Evolutionary conservation across 1,284 basidiomycete genomes (phyloP).

Genomic region (Ceratobasidium sp.): DNA sequence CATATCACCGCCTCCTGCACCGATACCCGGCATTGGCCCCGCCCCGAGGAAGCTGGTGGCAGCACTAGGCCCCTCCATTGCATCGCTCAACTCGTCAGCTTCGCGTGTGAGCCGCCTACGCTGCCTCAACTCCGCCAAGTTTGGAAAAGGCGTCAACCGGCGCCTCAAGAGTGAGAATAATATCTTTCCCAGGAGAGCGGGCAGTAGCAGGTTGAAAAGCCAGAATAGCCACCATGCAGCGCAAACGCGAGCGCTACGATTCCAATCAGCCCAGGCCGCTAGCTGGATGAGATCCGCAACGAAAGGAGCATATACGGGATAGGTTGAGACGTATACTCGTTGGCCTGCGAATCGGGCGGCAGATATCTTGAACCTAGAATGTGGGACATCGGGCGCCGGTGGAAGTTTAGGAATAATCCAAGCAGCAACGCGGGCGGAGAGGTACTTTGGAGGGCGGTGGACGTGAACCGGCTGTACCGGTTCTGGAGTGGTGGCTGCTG

Average conservation of each 20-base stretch:
- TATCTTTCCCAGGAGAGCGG: constrained; percentile 62
- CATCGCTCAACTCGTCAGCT: constrained; percentile 65
- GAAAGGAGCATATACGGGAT: constrained; percentile 63
- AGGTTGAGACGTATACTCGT: constrained; percentile 50
- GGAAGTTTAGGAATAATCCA: constrained; percentile 11
- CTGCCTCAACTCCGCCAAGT: constrained; percentile 63
- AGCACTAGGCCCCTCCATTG: constrained; percentile 52
- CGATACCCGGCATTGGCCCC: constrained; percentile 10
- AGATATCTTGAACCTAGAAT: constrained; percentile 11
- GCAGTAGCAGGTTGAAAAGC: constrained; percentile 66
- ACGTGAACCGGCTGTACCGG: not conserved
- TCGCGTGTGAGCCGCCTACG: constrained; percentile 61
- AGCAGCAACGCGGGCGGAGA: constrained; percentile 19
- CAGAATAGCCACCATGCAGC: constrained; percentile 72
- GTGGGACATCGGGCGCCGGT: not conserved
- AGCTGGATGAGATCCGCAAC: constrained; percentile 57
- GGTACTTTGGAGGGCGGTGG: not conserved
- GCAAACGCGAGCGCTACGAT: constrained; percentile 63
- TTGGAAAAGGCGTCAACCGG: constrained; percentile 65
- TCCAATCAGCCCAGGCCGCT: constrained; percentile 67
- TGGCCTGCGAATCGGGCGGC: constrained; percentile 15
- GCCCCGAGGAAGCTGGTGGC: constrained; percentile 22
- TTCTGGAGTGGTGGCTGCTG: not conserved
- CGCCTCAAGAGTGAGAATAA: constrained; percentile 62
- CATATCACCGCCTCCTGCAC: constrained; percentile 36